A percentile compares a stretch with the other conserved stretches of the same genome.
Conservation (phyloP, 2,329 filamentous ascomycete species). For the Fusarium nanum region DNA sequence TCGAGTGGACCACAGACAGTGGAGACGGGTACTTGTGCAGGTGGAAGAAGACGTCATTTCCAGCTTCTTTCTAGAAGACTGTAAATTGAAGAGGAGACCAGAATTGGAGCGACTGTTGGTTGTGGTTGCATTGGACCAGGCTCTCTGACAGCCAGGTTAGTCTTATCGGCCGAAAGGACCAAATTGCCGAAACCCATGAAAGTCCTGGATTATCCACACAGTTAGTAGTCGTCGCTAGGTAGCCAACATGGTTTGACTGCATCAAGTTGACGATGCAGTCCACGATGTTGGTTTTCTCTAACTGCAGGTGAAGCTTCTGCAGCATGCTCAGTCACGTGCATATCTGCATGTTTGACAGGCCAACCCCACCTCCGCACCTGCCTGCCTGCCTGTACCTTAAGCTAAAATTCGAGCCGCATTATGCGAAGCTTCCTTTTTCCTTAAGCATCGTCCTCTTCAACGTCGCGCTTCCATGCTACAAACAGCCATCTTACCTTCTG, state of each 20-base stretch:
- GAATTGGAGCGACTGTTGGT: constrained; percentile 3
- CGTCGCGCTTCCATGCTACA: constrained; percentile 41
- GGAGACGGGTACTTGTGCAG: constrained; percentile 21
- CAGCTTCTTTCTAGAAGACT: constrained; percentile 43
- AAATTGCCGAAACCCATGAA: background rate
- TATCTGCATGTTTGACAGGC: background rate
- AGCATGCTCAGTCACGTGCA: constrained; percentile 14
- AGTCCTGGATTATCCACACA: background rate
- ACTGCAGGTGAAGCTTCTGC: background rate
- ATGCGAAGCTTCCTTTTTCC: constrained; percentile 8
- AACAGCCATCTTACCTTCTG: constrained; percentile 19
- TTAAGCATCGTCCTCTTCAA: constrained; percentile 38
- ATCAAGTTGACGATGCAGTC: background rate
- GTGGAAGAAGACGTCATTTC: constrained; percentile 34
- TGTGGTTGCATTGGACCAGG: constrained; percentile 1
- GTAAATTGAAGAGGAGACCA: constrained; percentile 7
- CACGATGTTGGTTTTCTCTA: background rate
- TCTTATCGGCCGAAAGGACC: constrained; percentile 7
- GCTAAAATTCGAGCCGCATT: background rate
- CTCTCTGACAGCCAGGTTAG: background rate
- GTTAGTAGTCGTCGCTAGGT: background rate
- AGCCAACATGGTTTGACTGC: background rate
- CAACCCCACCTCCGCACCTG: background rate
- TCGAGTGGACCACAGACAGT: constrained; percentile 26
- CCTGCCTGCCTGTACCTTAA: background rate